Evolutionary conservation across 257 asterid species (phyloP), one percentile per base, ranked within the genome.

Genomic region (Fraxinus excelsior): DNA sequence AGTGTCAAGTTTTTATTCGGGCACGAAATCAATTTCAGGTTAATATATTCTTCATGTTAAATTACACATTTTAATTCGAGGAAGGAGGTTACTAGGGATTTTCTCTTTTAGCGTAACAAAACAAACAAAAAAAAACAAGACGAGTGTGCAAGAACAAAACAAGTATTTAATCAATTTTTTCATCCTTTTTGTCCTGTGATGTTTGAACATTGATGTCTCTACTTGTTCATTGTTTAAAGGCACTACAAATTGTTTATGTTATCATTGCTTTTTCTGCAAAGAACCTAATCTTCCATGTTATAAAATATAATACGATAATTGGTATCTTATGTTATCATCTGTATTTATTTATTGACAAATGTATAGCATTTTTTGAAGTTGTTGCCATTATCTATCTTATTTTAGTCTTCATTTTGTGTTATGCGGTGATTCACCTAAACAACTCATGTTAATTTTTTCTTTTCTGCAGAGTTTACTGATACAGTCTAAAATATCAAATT

Each of bases 361-460:
- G 80, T 76, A 75, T 38, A 74, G 26, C 40, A 73, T 46, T 72
- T 78, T 38, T 37, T 79, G 71, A 72, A 37, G 35, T 68, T 35
- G 46, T 71, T 72, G 82, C 76, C 77, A 53, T 64, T 74, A 76
- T 83, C 80, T 40, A 40, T 40, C 14, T 74, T 71, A 49, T 69
- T 74, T 44, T 72, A 80, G 70, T 74, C 23, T 3, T 65, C 71
- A 71, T 66, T 66, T 70, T 72, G 46, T 75, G 68, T 73, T 44
- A 44, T 79, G 68, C 53, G 58, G 78, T 70, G 82, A 82, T 83
- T 82, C 82, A 81, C 88, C 86, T 76, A 80, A 84, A 81, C 79
- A 40, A 10, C 49, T 70, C 71, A 19, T 46, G 69, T 80, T 32
- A 78, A 74, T 51, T 72, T 46, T 77, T 46, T 68, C 32, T 71